Conservation (phyloP, 2,329 filamentous ascomycete genomes). For the Pseudogymnoascus sp. region DNA sequence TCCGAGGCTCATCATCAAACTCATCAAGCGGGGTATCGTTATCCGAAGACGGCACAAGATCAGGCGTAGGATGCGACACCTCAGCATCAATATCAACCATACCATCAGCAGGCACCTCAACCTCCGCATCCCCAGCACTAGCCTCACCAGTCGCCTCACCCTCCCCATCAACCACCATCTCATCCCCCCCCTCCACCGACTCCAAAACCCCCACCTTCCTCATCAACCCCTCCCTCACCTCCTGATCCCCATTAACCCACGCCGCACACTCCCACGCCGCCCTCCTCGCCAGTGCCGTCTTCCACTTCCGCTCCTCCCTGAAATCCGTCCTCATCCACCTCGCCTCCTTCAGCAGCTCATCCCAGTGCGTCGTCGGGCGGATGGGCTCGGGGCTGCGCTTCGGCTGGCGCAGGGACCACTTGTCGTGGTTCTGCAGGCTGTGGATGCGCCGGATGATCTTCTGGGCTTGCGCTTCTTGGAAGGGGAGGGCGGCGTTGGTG, state of each 20-base stretch:
- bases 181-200: slow-evolving; percentile 18
- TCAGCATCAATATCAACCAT: slow-evolving; percentile 19
- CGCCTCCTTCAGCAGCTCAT: slow-evolving; percentile 81
- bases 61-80: slow-evolving; percentile 50
- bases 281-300: slow-evolving; percentile 69
- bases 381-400: slow-evolving; percentile 76
- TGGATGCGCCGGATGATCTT: slow-evolving; percentile 82
- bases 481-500: slow-evolving; percentile 70
- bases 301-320: slow-evolving; percentile 89
- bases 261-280: slow-evolving; percentile 77
- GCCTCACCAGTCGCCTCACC: slow-evolving; percentile 12
- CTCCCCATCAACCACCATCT: slow-evolving; percentile 11
- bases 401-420: slow-evolving; percentile 87
- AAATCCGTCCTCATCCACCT: slow-evolving; percentile 99
- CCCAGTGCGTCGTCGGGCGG: slow-evolving; percentile 71
- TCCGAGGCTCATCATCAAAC: slow-evolving; percentile 27
- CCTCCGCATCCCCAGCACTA: slow-evolving; percentile 24
- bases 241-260: slow-evolving; percentile 60
- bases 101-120: slow-evolving; percentile 28
- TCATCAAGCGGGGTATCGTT: slow-evolving; percentile 47
- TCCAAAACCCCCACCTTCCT: slow-evolving; percentile 27
- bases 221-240: slow-evolving; percentile 56
- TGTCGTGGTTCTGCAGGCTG: slow-evolving; percentile 79
- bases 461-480: slow-evolving; percentile 81
- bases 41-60: slow-evolving; percentile 57